Evolutionary conservation across 2,329 filamentous ascomycete genomes (phyloP), one percentile per base, ranked within the genome.

Genomic region (Trichophyton rubrum): DNA sequence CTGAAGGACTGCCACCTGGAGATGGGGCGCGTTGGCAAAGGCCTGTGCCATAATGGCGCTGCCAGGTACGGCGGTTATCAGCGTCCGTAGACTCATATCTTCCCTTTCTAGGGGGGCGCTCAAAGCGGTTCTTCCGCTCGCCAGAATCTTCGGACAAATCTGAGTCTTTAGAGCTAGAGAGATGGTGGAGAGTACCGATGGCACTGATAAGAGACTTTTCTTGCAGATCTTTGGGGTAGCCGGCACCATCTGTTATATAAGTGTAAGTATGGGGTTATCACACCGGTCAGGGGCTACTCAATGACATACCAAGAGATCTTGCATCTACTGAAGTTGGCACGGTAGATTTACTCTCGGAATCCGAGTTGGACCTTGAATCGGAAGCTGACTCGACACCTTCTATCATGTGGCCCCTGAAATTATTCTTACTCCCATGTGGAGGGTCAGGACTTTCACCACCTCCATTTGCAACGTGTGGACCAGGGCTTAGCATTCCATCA

Each of bases 351-450:
- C 22, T 27, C 35, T 17, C 43, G 4, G 8, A 41, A 6, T 59
- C 57, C 3, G 43, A 47, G 15, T 27, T 27, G 33, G 33, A 30
- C 3, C n/a, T 41, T 40, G 58, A 53, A 20, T 56, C 43, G 15
- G 58, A 53, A 11, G 8, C 27, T 30, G 15, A 20, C 35, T 56
- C 58, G 30, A 60, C 41, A 3, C 56, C 41, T 40, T 66, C 64
- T 57, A 66, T 60, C 64, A 66, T 66, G 57, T 66, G 64, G 15
- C 64, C 64, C 22, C 59, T 58, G 43, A 62, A 61, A n/a, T 51
- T n/a, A 38, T 41, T 43, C 35, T 17, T 33, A 22, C 56, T 58
- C 9, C 59, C 60, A 59, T 58, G 61, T 9, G 64, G 64, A 11
- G 61, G 61, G 17, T 63, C 62, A 7, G 64, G 64, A 40, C 62